A percentile compares a stretch with the other conserved stretches of the same genome.
Evolutionary conservation across 2,329 filamentous ascomycete genomes (phyloP).

Genomic region (Boeremia lycopersici): DNA sequence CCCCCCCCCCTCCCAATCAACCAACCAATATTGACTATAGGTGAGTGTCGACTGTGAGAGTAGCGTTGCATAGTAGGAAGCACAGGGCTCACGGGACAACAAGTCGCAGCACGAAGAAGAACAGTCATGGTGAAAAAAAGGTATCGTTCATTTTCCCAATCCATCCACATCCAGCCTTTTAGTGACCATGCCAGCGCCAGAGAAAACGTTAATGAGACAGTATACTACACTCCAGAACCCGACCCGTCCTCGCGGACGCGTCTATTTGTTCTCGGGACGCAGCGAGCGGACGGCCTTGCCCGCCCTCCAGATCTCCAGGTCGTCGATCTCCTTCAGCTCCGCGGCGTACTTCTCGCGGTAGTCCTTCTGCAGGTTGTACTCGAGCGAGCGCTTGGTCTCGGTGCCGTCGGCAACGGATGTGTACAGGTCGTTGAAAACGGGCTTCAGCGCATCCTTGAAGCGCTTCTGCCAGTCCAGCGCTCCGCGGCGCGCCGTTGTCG

Average conservation of each 20-base stretch:
- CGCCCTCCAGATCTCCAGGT: conserved; percentile 98
- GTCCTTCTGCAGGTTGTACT: conserved; percentile 94
- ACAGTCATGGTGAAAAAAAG: no score
- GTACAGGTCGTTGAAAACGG: conserved; percentile 97
- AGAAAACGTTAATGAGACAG: not conserved
- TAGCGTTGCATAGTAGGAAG: no score
- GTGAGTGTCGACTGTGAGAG: no score
- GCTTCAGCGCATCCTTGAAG: conserved; percentile 99
- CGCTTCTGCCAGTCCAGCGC: conserved; percentile 97
- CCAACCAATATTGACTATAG: no score
- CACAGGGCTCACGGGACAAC: no score
- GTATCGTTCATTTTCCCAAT: no score
- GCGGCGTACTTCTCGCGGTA: conserved; percentile 98
- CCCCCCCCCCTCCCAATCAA: no score
- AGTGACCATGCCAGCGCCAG: not conserved
- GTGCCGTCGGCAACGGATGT: conserved; percentile 87
- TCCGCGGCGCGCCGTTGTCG: conserved; percentile 95
- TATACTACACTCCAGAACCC: not conserved
- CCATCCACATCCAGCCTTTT: not conserved
- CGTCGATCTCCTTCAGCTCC: conserved; percentile 98
- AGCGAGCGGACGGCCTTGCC: conserved; percentile 86
- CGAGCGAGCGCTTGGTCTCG: conserved; percentile 95
- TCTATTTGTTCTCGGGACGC: conserved; percentile 49
- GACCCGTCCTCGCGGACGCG: not conserved
- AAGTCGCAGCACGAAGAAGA: no score